Evolutionary conservation across 106 monocot species (phyloP), one percentile per base, ranked within the genome.

Genomic region (Dendrobium huoshanense): DNA sequence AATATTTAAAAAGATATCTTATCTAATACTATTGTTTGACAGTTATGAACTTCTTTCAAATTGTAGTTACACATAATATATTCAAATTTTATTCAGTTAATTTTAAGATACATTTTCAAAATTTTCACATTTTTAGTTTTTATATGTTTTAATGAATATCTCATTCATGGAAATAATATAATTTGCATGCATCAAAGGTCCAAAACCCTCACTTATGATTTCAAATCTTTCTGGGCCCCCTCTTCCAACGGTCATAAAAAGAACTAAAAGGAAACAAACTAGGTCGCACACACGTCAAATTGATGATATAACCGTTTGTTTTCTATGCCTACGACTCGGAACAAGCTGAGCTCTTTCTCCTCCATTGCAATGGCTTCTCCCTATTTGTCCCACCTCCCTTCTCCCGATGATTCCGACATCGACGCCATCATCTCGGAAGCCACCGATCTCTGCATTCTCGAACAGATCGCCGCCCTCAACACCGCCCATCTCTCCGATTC

Each of bases 401-500:
- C 85, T 11, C 78, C 85, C 65, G 67, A 79, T 0, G 81, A 78
- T 13, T 67, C 85, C 51, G 84, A 86, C 13, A 80, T 92, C 18
- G 88, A 92, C 9, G 75, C 82, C 65, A 76, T 92, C 83, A 77
- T 92, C 75, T 85, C 92, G 16, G 83, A 92, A 78, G 92, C 89
- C 41, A 77, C 80, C 6, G 92, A 92, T 75, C 82, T 88, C 74
- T 84, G 79, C 78, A 81, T 83, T 17, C 87, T 92, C 47, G 89
- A 92, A 56, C 89, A 89, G 22, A 84, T 92, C 70, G 86, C 92
- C 19, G 72, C 81, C 61, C 89, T 92, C 86, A 92, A 92, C 89
- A 88, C 85, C 55, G 81, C 87, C 31, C 89, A 92, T 76, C 85
- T 89, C 77, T 75, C 87, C 55, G 80, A 79, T 77, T 68, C 86